phyloP scores from a whole-genome alignment of 2,329 filamentous ascomycete species.

The Sporothrix protearum region DNA sequence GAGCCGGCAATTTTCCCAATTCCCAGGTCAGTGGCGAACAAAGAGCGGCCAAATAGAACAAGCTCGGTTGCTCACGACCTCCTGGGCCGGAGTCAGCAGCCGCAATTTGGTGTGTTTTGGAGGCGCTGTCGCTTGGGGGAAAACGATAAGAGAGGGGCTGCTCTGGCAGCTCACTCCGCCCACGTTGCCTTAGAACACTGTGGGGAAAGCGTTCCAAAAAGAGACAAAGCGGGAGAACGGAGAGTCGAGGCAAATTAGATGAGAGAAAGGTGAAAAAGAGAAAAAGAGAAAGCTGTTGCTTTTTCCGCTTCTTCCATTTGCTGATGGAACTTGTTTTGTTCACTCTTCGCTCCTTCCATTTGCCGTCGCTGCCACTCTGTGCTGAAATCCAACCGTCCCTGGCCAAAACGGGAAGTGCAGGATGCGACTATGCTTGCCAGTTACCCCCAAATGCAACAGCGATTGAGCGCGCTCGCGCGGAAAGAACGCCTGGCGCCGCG shows the following conservation, averaged over 20 bases:
- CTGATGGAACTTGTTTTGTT: background rate
- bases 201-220: conserved; percentile 1
- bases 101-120: conserved; percentile 3
- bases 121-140: background rate
- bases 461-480: background rate
- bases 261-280: background rate
- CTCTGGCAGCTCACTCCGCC: conserved; percentile 9
- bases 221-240: background rate
- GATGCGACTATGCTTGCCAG: conserved; percentile 25
- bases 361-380: background rate
- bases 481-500: conserved; percentile 2
- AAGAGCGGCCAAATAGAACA: conserved; percentile 13
- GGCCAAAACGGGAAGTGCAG: conserved; percentile 25
- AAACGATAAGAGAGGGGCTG: background rate
- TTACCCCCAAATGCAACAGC: background rate
- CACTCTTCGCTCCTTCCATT: background rate
- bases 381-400: background rate
- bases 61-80: background rate
- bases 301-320: background rate
- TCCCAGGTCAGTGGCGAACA: conserved; percentile 21
- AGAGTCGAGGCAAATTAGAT: background rate
- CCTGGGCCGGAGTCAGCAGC: conserved; percentile 20
- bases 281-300: background rate
- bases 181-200: background rate
- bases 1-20: conserved; percentile 2